A percentile compares a stretch with the other conserved stretches of the same genome.
Evolutionary conservation across 495 filamentous ascomycete species (phyloP).

Genomic region (Talaromyces trachyspermus): DNA sequence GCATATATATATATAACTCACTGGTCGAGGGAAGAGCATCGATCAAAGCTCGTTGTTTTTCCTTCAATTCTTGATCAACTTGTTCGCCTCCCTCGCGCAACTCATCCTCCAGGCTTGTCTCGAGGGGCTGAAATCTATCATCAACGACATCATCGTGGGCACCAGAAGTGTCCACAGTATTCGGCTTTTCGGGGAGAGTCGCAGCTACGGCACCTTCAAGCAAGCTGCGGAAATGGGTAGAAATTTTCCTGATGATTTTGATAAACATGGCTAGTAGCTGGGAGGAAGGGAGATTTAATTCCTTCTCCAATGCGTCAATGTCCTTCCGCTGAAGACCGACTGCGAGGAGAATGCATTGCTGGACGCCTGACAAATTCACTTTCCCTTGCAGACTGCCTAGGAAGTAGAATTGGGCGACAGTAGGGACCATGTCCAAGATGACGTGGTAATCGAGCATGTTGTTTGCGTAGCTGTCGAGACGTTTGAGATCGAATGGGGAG

Average conservation of each 20-base stretch:
- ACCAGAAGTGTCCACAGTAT: conserved; percentile 43
- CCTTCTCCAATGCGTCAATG: conserved; percentile 72
- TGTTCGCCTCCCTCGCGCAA: conserved; percentile 76
- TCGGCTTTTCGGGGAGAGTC: conserved; percentile 53
- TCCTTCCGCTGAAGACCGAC: conserved; percentile 86
- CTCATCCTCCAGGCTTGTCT: conserved; percentile 74
- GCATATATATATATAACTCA: no score
- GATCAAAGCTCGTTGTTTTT: conserved; percentile 78
- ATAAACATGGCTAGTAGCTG: conserved; percentile 95
- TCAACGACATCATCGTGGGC: conserved; percentile 59
- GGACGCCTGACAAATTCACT: conserved; percentile 67
- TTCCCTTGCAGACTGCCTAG: conserved; percentile 57
- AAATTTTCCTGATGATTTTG: conserved; percentile 85
- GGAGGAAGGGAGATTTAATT: conserved; percentile 62
- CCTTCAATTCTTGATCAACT: conserved; percentile 57
- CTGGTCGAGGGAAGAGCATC: conserved; percentile 80
- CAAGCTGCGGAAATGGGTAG: conserved; percentile 64
- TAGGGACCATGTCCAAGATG: conserved; percentile 86
- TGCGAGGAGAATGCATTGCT: conserved; percentile 77
- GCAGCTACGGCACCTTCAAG: conserved; percentile 67
- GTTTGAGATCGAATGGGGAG: conserved; percentile 89
- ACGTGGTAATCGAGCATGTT: conserved; percentile 97
- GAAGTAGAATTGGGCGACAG: conserved; percentile 76
- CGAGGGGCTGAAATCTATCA: conserved; percentile 58
- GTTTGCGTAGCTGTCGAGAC: conserved; percentile 89